Evolutionary conservation across 1,284 basidiomycete genomes (phyloP).

Genomic region (Tilletia walkeri): DNA sequence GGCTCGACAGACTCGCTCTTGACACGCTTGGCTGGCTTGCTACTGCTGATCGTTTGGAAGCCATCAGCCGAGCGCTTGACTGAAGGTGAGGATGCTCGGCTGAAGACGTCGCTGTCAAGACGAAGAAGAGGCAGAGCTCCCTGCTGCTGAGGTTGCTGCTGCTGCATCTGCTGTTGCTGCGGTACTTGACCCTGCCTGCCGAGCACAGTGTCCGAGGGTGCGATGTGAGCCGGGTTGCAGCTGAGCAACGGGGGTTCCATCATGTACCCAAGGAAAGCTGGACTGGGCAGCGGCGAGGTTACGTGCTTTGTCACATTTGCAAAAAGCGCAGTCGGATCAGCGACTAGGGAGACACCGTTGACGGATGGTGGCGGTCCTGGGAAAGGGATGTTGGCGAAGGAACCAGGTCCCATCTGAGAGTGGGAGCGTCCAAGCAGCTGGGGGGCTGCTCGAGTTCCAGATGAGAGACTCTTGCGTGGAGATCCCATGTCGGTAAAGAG

Average conservation of each 20-base stretch:
- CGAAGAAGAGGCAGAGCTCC: background rate
- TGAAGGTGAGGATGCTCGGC: background rate
- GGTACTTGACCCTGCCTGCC: background rate
- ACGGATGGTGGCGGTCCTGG: background rate
- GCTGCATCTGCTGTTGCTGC: background rate
- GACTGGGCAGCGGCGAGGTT: conserved; percentile 4
- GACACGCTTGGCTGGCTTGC: conserved; percentile 4
- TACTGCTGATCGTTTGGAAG: background rate
- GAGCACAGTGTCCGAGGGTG: background rate
- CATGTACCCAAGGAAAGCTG: background rate
- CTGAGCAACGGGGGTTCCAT: background rate
- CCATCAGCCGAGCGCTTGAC: background rate
- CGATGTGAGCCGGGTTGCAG: conserved; percentile 15
- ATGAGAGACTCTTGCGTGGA: conserved; percentile 8
- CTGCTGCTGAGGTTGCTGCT: background rate
- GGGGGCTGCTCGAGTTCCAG: background rate
- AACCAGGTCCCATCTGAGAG: conserved; percentile 3
- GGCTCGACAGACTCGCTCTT: conserved; percentile 13
- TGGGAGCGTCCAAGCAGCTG: conserved; percentile 1
- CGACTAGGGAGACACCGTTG: background rate
- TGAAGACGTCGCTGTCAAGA: background rate
- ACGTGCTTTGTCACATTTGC: background rate
- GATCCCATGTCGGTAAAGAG: background rate
- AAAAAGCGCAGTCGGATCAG: conserved; percentile 1
- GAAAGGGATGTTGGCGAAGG: background rate